Evolutionary conservation across 371 early-diverging fungal species (phyloP), one percentile per base, ranked within the genome.

Genomic region (Mortierella sp.): DNA sequence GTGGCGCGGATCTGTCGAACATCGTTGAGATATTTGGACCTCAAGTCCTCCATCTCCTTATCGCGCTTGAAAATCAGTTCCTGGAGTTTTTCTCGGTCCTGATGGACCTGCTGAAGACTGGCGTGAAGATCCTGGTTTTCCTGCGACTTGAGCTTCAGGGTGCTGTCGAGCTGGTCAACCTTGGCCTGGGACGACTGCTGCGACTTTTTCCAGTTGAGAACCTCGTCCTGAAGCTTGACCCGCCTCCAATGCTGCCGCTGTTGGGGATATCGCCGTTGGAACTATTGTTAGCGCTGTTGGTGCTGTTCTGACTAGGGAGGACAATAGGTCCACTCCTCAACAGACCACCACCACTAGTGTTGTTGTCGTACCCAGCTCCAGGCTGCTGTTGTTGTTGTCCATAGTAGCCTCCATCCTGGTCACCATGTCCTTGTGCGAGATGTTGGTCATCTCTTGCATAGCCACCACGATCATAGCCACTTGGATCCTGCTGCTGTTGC

Each of bases 1-100:
- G 85, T 85, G 68, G 85, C 85, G 13, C 85, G 85, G 60, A 85
- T 81, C 55, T 85, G 85, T 65, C 85, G 82, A 26, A 85, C 85
- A 54, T 85, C 85, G 28, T 85, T 85, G 75, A 85, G 70, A 74
- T 85, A 85, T 54, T 81, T 85, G 24, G 85, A 85, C 7, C 85
- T 77, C 68, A 85, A 44, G 50, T 81, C 85, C 38, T 85, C 82
- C 80, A 85, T 85, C 70, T 85, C 85, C 82, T 85, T 85, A 3
- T 85, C 85, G 26, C 85, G 85, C 77, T 85, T 85, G 71, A 81
- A 76, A 13, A 85, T 79, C 52, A 81, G 68, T 34, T 85, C 85
- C 75, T 85, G 85, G 26, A 85, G 82, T 74, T 60, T 77, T 34
- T 81, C 28, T 79, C 85, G 85, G 65, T 85, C 85, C 73, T 81